phyloP scores from a whole-genome alignment of 1,139 yeast genomes.

The Geotrichum aggregatum region DNA sequence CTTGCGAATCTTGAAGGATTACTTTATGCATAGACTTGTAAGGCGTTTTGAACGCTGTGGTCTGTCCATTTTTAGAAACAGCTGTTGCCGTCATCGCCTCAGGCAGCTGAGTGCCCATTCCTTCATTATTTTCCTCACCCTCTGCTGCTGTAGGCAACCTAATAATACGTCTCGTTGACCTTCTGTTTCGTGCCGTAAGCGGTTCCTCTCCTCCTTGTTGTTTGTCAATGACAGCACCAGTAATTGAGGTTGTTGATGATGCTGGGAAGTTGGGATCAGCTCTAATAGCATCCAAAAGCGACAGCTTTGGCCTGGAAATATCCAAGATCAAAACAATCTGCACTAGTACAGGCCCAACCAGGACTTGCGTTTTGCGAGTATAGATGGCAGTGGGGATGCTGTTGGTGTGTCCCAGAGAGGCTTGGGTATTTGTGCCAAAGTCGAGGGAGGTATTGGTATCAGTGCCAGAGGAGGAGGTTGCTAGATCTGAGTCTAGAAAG shows the following conservation, averaged over 20 bases:
- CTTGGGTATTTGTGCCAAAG: conserved; percentile 2
- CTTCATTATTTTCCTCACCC: neutral
- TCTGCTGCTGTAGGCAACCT: conserved; percentile 3
- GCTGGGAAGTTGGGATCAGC: conserved; percentile 16
- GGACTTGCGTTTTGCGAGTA: conserved; percentile 8
- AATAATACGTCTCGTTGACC: conserved; percentile 12
- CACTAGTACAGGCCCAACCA: conserved; percentile 25
- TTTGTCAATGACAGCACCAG: too few relatives aligned
- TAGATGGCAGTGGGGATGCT: conserved; percentile 14
- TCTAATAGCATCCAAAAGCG: conserved; percentile 23
- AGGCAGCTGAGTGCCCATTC: conserved; percentile 1
- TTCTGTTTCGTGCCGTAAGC: neutral
- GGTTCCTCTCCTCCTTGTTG: neutral
- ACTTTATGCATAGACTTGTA: conserved; percentile 24
- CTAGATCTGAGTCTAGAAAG: conserved; percentile 11
- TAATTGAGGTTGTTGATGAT: neutral
- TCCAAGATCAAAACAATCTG: conserved; percentile 28
- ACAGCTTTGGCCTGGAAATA: conserved; percentile 27
- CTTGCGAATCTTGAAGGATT: conserved; percentile 28
- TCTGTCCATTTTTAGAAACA: neutral
- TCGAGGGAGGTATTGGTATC: too few relatives aligned
- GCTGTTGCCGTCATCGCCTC: neutral
- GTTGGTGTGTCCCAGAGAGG: conserved; percentile 1
- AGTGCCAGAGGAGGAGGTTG: neutral
- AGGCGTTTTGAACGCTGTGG: conserved; percentile 12